Percentiles rank a stretch among this genome's conserved stretches.
Conservation (phyloP, 2,329 filamentous ascomycete genomes). For the Colletotrichum sp. region DNA sequence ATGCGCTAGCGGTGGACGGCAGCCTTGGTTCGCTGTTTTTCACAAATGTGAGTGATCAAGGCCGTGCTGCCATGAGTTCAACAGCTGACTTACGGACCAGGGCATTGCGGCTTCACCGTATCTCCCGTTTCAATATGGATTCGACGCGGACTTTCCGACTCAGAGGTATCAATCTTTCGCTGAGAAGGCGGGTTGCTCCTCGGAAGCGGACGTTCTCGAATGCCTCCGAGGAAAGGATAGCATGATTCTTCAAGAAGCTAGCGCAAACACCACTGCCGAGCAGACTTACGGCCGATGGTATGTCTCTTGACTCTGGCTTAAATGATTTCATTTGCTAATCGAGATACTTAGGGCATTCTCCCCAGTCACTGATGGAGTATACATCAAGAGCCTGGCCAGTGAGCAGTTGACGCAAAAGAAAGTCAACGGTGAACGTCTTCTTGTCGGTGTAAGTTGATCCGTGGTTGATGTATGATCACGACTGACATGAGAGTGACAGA, state of each 20-base stretch:
- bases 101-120: constrained; percentile 12
- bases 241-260: constrained; percentile 28
- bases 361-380: constrained; percentile 38
- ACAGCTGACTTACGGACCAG: neutral
- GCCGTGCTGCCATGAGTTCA: fast-evolving
- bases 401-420: constrained; percentile 30
- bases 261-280: constrained; percentile 22
- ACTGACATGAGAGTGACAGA: neutral
- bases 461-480: neutral
- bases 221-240: constrained; percentile 32
- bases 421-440: constrained; percentile 30
- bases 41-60: constrained; percentile 11
- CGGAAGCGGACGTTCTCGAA: constrained; percentile 25
- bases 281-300: constrained; percentile 26
- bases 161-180: constrained; percentile 19
- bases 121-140: constrained; percentile 5
- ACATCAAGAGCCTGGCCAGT: constrained; percentile 32
- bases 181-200: constrained; percentile 41
- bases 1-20: constrained; percentile 47
- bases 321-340: neutral
- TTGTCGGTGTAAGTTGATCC: constrained; percentile 9
- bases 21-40: constrained; percentile 48
- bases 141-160: neutral
- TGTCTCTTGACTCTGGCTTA: neutral
- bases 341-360: constrained; percentile 26